Evolutionary conservation across 2,329 filamentous ascomycete genomes (phyloP).

Genomic region (Trichoderma gracile): DNA sequence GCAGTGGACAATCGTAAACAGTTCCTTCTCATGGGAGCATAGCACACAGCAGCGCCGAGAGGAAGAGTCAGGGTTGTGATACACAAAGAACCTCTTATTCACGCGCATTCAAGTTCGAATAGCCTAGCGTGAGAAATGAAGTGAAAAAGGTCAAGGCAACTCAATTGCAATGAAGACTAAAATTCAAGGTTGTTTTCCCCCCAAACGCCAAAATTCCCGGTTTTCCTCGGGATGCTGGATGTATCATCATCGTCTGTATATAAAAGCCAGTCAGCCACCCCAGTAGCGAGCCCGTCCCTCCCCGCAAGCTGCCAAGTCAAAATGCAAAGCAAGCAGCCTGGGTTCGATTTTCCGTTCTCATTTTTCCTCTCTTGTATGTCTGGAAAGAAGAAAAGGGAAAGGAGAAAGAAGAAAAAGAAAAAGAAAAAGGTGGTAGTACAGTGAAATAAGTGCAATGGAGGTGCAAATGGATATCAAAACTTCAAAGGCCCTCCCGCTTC

Average conservation of each 20-base stretch:
- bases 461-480: constrained; percentile 15
- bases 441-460: not conserved
- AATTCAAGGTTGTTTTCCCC: constrained; percentile 8
- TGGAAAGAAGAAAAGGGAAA: constrained; percentile 5
- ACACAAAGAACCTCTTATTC: constrained; percentile 26
- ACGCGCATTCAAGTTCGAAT: constrained; percentile 26
- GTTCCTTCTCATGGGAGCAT: not conserved
- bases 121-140: constrained; percentile 30
- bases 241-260: constrained; percentile 20
- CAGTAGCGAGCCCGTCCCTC: constrained; percentile 26
- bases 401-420: not conserved
- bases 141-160: not conserved
- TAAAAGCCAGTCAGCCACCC: constrained; percentile 20
- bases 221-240: constrained; percentile 28
- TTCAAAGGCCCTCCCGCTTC: constrained; percentile 25
- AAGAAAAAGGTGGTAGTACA: constrained; percentile 28
- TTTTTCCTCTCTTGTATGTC: constrained; percentile 16
- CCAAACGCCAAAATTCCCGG: constrained; percentile 29
- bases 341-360: not conserved
- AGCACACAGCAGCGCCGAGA: not conserved
- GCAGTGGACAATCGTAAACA: not conserved
- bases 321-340: constrained; percentile 12
- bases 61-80: not conserved
- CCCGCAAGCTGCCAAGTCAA: constrained; percentile 2
- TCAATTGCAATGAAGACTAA: not conserved